Evolutionary conservation across 2,329 filamentous ascomycete genomes (phyloP).

Genomic region (Diplodia mutila): DNA sequence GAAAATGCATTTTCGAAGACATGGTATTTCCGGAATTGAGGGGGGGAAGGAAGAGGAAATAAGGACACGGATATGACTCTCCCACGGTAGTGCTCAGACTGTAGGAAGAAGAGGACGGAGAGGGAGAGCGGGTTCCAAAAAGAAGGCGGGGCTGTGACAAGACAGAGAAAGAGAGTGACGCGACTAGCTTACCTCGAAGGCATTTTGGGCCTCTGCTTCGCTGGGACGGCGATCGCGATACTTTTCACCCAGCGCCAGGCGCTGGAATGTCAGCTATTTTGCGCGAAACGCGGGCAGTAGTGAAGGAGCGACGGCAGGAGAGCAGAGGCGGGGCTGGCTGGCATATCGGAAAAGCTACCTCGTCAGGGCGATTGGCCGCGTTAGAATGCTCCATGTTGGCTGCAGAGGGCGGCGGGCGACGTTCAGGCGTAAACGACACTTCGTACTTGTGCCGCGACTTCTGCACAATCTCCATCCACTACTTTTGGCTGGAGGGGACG

Average conservation of each 20-base stretch:
- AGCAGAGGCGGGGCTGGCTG: neutral
- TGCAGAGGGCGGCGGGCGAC: neutral
- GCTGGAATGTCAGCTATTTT: slow-evolving; percentile 35
- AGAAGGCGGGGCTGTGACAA: neutral
- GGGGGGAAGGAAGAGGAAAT: too few species aligned
- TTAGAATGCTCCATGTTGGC: slow-evolving; percentile 6
- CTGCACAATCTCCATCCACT: slow-evolving; percentile 18
- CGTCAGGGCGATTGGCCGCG: slow-evolving; percentile 7
- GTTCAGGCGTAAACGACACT: neutral
- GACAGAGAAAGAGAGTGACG: neutral
- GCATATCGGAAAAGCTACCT: slow-evolving; percentile 1
- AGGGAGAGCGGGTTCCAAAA: too few species aligned
- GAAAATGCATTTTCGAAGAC: neutral
- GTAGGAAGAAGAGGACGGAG: too few species aligned
- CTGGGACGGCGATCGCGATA: slow-evolving; percentile 36
- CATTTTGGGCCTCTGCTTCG: slow-evolving; percentile 44
- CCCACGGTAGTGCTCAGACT: too few species aligned
- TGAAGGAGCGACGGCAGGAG: neutral
- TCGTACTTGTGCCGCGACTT: slow-evolving; percentile 16
- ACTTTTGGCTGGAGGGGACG: neutral
- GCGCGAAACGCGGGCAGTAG: neutral
- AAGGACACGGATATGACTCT: too few species aligned
- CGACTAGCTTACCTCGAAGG: slow-evolving; percentile 44
- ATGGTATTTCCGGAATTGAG: neutral
- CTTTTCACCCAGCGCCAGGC: slow-evolving; percentile 36